Evolutionary conservation across 768 basidiomycete genomes (phyloP).

Genomic region (Lactarius psammicola): DNA sequence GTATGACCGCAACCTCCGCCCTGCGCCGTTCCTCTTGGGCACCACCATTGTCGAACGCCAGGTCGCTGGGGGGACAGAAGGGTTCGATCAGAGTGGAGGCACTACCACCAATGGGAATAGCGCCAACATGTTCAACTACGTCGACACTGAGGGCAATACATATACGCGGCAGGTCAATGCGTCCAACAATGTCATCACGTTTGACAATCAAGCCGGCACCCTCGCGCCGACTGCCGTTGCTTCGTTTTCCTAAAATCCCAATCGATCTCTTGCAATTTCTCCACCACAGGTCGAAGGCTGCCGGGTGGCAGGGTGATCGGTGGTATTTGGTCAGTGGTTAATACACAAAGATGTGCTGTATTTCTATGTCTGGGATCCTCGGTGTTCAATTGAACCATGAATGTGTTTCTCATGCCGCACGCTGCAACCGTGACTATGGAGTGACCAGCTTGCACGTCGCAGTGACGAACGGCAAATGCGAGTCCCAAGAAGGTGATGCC

Average conservation of each 20-base stretch:
- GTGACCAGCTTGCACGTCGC: too few species aligned
- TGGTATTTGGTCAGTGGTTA: not conserved
- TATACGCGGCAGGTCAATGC: conserved; percentile 53
- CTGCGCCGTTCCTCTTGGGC: conserved; percentile 56
- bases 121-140: conserved; percentile 64
- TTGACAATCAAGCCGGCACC: conserved; percentile 56
- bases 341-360: not conserved
- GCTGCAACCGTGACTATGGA: too few species aligned
- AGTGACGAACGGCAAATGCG: too few species aligned
- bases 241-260: not conserved
- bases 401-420: not conserved
- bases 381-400: not conserved
- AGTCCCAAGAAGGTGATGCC: too few species aligned
- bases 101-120: conserved; percentile 63
- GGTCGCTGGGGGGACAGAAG: conserved; percentile 51
- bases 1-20: conserved; percentile 57
- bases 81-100: conserved; percentile 51
- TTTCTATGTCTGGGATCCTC: conserved; percentile 9
- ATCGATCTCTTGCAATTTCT: not conserved
- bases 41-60: conserved; percentile 62
- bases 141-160: conserved; percentile 42
- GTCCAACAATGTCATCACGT: conserved; percentile 57
- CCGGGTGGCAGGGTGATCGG: conserved; percentile 33
- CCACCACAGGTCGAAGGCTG: conserved; percentile 20
- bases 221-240: conserved; percentile 37